Base-by-base conservation (phyloP, 1,139 yeast genomes). In the Blastobotrys buckinghamii region DNA sequence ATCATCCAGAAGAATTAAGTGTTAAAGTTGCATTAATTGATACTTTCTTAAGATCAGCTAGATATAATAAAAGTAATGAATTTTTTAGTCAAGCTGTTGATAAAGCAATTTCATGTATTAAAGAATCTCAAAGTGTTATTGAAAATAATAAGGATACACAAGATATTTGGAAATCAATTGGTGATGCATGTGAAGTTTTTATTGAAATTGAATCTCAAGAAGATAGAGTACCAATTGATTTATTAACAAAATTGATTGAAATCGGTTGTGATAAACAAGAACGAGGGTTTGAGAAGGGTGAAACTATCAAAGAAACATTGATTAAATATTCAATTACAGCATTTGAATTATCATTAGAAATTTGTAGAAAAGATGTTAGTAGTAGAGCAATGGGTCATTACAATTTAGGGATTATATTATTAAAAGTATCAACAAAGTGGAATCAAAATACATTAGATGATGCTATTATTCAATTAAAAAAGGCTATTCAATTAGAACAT, bases 401-500 rank as follows among this genome's bases (percentile, higher is more conserved):
- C 64, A 89, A 90, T 60, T 65, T 87, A 32, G 96, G 95, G 1
- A 64, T 84, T 30, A 74, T 88, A 0, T 78, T 81, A 52, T 66
- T 82, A 41, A 75, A 77, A 40, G 74, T 78, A 0, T 77, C 65
- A 54, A 60, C 70, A 34, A 55, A 66, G n/a, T 61, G 72, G 19
- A 66, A 69, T 13, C 49, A 51, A 0, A 44, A 53, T 47, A 54
- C 57, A 50, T 68, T 82, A 48, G 75, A 75, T 19, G 65, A 71
- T 1, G 74, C 96, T 0, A 74, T 86, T 15, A 69, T 65, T 20
- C 67, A 75, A 8, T 71, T 86, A 53, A 84, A 85, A 57, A 75
- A 73, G 44, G 82, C 96, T 0, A 80, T 90, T 48, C 79, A 77
- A 50, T 67, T 81, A 17, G 96, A 90, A 61, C 76, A 82, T 3